phyloP scores from a whole-genome alignment of 148 eudicot species.

The Silene conica region DNA sequence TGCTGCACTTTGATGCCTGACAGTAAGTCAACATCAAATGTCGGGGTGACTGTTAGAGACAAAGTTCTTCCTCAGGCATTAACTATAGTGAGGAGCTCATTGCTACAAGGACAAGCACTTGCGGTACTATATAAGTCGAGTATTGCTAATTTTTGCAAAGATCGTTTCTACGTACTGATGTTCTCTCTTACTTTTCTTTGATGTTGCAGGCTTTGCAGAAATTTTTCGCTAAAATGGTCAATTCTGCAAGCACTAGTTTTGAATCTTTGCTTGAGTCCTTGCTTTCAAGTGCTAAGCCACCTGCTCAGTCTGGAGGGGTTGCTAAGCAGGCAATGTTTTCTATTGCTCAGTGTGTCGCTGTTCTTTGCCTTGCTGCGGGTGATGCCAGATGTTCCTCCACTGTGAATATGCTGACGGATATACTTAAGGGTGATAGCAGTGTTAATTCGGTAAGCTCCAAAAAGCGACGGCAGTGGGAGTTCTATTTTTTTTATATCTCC shows the following conservation, averaged over 20 bases:
- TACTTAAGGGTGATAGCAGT: conserved; percentile 66
- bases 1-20: conserved; percentile 95
- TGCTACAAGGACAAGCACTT: conserved; percentile 99
- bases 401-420: conserved; percentile 77
- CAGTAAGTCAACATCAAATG: conserved; percentile 65
- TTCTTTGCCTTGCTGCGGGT: conserved; percentile 97
- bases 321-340: conserved; percentile 96
- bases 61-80: conserved; percentile 99
- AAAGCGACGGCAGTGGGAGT: neutral
- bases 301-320: conserved; percentile 81
- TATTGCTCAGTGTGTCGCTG: conserved; percentile 96
- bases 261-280: conserved; percentile 80
- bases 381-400: conserved; percentile 75
- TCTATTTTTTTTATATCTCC: neutral
- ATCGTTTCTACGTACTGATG: neutral
- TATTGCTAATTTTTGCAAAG: neutral
- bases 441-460: conserved; percentile 57
- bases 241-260: conserved; percentile 93
- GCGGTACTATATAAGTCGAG: conserved; percentile 39
- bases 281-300: conserved; percentile 81
- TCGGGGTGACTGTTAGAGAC: conserved; percentile 71
- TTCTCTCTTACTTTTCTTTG: conserved; percentile 1
- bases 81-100: conserved; percentile 70
- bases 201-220: conserved; percentile 75
- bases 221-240: conserved; percentile 75